Evolutionary conservation across 768 basidiomycete genomes (phyloP), one percentile per base, ranked within the genome.

Genomic region (Trametes elegans): DNA sequence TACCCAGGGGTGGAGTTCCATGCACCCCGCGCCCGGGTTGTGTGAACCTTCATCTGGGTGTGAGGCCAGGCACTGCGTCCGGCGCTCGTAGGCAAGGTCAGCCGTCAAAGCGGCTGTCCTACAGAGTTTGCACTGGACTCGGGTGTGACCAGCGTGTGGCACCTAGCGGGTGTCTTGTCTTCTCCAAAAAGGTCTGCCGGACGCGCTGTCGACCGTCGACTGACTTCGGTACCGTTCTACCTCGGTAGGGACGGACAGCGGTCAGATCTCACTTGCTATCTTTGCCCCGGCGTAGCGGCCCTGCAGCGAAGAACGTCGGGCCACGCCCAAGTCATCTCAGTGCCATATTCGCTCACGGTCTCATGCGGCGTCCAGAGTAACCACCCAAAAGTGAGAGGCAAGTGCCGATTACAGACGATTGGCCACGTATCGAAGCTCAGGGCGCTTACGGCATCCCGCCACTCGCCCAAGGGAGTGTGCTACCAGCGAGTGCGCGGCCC

Each of bases 391-490:
- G 24, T 21, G 40, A n/a, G 41, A 42, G 32, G 31, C 10, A 32
- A 23, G 31, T 43, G 50, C 50, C 41, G 34, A 16, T 26, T 26
- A 6, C 16, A 36, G 50, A 27, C 9, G 41, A 52, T 52, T 43
- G 21, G 24, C 50, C 31, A 26, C 24, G 41, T n/a, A 23, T 24
- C 49, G 49, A 34, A 32, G 49, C 49, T 14, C 27, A 34, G 41
- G 39, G 18, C 5, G 4, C 7, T n/a, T 52, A 43, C 50, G 41
- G 50, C 50, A 52, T 52, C 50, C 50, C 50, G 50, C 21, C 41
- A 21, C 18, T 34, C 27, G 43, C 45, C 10, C 31, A 34, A 19
- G 19, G 24, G 3, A 9, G 45, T 26, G 24, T 27, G 11, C 34
- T 35, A n/a, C 34, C 34, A 35, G 34, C 34, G 34, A 11, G 34